Conservation (phyloP, 2,329 filamentous ascomycete genomes). For the Hypocreales sp. region DNA sequence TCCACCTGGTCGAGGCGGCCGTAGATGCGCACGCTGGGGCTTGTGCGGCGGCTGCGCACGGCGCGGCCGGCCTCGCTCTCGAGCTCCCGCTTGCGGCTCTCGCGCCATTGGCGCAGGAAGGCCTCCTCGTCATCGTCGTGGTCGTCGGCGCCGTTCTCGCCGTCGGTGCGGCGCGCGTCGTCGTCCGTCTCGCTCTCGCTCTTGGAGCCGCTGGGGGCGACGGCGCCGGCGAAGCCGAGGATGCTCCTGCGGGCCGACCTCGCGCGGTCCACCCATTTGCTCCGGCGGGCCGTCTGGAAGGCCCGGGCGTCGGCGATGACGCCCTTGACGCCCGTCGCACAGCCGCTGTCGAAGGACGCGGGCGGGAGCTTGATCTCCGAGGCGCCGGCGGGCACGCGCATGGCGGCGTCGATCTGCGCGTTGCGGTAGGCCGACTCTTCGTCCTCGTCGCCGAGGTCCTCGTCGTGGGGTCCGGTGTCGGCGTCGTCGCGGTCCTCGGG, state of each 20-base stretch:
- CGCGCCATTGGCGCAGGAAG: slow-evolving; percentile 77
- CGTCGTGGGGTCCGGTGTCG: slow-evolving; percentile 31
- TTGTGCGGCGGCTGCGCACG: slow-evolving; percentile 51
- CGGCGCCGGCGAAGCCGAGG: slow-evolving; percentile 27
- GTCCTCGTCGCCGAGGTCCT: slow-evolving; percentile 39
- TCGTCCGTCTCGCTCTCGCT: slow-evolving; percentile 31
- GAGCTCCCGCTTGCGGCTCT: slow-evolving; percentile 64
- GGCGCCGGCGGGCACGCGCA: slow-evolving; percentile 44
- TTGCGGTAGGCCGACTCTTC: slow-evolving; percentile 40
- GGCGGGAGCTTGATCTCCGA: slow-evolving; percentile 44
- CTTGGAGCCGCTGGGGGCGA: slow-evolving; percentile 9
- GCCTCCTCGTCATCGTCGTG: slow-evolving; percentile 57
- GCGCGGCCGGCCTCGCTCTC: slow-evolving; percentile 40
- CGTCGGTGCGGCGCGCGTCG: slow-evolving; percentile 24
- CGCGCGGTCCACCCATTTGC: slow-evolving; percentile 36
- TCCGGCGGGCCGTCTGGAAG: slow-evolving; percentile 51
- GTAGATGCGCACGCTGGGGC: slow-evolving; percentile 63
- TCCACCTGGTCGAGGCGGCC: slow-evolving; percentile 74
- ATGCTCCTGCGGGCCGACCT: slow-evolving; percentile 38
- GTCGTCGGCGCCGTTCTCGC: slow-evolving; percentile 35
- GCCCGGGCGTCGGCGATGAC: slow-evolving; percentile 73
- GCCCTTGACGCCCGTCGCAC: slow-evolving; percentile 70
- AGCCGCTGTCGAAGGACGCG: slow-evolving; percentile 47
- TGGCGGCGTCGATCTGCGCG: slow-evolving; percentile 43
- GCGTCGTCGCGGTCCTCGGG: slow-evolving; percentile 42